Evolutionary conservation across 2,329 filamentous ascomycete species (phyloP).

Genomic region (Mollisiaceae sp.): DNA sequence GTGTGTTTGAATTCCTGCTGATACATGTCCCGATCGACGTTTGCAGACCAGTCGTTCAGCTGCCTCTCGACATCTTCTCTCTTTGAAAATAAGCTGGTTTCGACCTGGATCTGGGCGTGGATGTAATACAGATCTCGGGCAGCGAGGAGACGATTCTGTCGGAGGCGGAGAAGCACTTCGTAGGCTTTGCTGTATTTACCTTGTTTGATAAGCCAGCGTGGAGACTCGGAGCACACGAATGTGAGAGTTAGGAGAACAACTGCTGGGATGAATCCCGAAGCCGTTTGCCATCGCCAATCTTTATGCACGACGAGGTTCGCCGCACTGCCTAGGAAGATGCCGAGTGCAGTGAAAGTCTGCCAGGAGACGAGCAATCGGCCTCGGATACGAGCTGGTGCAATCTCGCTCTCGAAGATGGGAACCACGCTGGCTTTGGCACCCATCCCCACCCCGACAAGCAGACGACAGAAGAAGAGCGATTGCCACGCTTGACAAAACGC

Average conservation of each 20-base stretch:
- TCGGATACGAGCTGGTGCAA: slow-evolving; percentile 54
- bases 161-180: slow-evolving; percentile 60
- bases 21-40: slow-evolving; percentile 4
- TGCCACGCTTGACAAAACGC: slow-evolving; percentile 62
- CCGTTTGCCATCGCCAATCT: slow-evolving; percentile 64
- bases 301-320: slow-evolving; percentile 53
- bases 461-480: slow-evolving; percentile 57
- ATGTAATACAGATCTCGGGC: slow-evolving; percentile 67
- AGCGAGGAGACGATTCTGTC: slow-evolving; percentile 63
- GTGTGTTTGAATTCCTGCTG: slow-evolving; percentile 7
- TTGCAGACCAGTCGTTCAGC: slow-evolving; percentile 4
- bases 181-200: slow-evolving; percentile 51
- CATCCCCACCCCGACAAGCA: slow-evolving; percentile 64
- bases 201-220: slow-evolving; percentile 64
- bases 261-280: slow-evolving; percentile 64
- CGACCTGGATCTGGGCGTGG: slow-evolving; percentile 17
- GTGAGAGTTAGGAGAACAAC: slow-evolving; percentile 63
- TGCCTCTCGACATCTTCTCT: neutral
- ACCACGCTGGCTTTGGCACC: slow-evolving; percentile 56
- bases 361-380: slow-evolving; percentile 54
- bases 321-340: slow-evolving; percentile 54
- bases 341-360: slow-evolving; percentile 72
- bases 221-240: slow-evolving; percentile 67
- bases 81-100: neutral
- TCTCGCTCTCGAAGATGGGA: slow-evolving; percentile 58